Conservation (phyloP, 495 filamentous ascomycete genomes). For the Daldinia childiae region DNA sequence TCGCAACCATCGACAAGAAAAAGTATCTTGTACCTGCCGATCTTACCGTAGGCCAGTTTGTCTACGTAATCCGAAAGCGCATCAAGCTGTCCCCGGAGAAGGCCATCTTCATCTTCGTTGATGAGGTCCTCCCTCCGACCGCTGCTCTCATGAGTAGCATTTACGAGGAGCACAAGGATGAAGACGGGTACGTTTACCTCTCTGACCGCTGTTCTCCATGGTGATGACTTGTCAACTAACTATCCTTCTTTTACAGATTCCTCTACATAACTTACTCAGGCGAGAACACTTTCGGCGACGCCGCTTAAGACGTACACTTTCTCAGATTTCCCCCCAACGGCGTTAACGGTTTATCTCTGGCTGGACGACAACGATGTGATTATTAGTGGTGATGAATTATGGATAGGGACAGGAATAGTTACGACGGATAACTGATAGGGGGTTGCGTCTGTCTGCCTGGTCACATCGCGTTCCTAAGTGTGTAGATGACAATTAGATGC, state of each 20-base stretch:
- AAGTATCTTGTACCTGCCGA: conserved; percentile 99
- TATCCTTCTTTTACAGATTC: conserved; percentile 48
- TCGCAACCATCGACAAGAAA: conserved; percentile 99
- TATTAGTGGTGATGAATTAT: conserved; percentile 33
- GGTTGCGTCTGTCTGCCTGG: conserved; percentile 21
- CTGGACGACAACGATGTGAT: conserved; percentile 40
- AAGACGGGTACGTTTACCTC: conserved; percentile 67
- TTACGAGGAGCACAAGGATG: conserved; percentile 96
- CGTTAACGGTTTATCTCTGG: conserved; percentile 39
- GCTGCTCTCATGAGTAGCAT: conserved; percentile 99
- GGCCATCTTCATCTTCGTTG: conserved; percentile 99
- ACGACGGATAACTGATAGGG: conserved; percentile 26
- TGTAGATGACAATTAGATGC: conserved; percentile 36
- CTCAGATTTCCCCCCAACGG: conserved; percentile 20
- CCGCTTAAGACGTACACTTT: conserved; percentile 28
- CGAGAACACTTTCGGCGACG: conserved; percentile 96
- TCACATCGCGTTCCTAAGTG: conserved; percentile 19
- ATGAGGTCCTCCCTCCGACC: conserved; percentile 96
- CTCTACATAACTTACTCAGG: conserved; percentile 87
- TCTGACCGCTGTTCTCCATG: not conserved
- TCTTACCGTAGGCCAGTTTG: conserved; percentile 98
- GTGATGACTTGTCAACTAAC: conserved; percentile 41
- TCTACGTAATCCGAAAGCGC: conserved; percentile 99
- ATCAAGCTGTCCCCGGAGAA: conserved; percentile 99
- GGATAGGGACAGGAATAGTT: conserved; percentile 33